Evolutionary conservation across 2,329 filamentous ascomycete genomes (phyloP), one percentile per base, ranked within the genome.

Genomic region (Paraphoma sp.): DNA sequence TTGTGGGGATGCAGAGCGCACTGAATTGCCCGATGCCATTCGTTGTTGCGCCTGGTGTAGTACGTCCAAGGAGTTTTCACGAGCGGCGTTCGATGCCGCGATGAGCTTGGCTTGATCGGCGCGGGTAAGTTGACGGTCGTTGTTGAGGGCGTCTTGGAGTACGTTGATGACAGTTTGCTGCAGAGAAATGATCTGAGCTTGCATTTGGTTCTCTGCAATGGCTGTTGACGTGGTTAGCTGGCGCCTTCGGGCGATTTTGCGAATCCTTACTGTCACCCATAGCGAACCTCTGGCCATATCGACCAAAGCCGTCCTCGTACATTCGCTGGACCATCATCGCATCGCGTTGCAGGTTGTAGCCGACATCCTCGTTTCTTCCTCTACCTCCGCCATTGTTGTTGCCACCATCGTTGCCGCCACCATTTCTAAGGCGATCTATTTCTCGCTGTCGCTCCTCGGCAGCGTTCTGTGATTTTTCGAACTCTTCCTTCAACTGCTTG

Each of bases 131-230:
- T 72, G 69, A 14, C 77, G 76, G 41, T 76, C 76, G 57, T 74
- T 77, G 54, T 73, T 70, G 23, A 79, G 65, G n/a, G 78, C 78
- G 47, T 79, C 77, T 67, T 80, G 77, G 14, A 80, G 71, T 45
- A 80, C 74, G 33, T 68, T 68, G 57, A 80, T 80, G 53, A 80
- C 78, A 10, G 78, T 78, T 42, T 79, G 76, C 53, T 80, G 78
- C 16, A 80, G 72, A 10, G 70, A 62, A 45, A 80, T 79, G 58
- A 79, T 75, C 51, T 79, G 77, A 10, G 74, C 74, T 61, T 79
- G 78, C 29, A 80, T 72, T 49, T 73, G 71, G 57, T 79, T 80
- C 53, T 79, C 75, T 3, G 77, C 77, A 23, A 78, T 69, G 16
- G 74, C 76, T 79, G 53, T 44, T 33, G 1, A 3, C 17, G 10